These are phyloP conservation scores for Volvox reticuliferus DNA, from an alignment of 139 green algal genomes.

Conservation along the genomic window DNA sequence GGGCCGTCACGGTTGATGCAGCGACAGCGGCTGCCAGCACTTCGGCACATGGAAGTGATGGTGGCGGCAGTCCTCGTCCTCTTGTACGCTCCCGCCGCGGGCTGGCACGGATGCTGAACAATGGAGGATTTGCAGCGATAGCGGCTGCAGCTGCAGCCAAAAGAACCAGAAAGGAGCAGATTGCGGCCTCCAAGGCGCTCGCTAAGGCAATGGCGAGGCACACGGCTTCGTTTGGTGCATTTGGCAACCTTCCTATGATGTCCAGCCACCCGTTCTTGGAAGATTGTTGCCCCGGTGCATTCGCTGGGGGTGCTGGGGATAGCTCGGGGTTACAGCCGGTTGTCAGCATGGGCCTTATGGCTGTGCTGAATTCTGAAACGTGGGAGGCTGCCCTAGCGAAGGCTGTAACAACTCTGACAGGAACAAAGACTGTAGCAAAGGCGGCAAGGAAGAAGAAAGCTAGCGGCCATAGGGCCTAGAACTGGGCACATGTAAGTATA, in stretches of 20 bases:
- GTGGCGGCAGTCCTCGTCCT: background rate
- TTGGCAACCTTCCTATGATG: background rate
- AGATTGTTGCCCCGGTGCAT: background rate
- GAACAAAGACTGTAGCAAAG: no score
- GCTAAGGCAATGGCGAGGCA: background rate
- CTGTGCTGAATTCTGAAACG: background rate
- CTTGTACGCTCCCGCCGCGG: background rate
- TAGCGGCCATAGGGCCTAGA: no score
- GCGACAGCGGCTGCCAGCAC: background rate
- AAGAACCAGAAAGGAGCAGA: background rate
- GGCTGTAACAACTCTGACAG: background rate
- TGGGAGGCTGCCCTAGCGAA: background rate
- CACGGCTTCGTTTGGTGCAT: background rate
- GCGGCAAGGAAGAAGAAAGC: no score
- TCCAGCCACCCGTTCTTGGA: conserved; percentile 21
- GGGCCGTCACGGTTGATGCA: background rate
- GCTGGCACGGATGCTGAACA: background rate
- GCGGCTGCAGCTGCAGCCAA: background rate
- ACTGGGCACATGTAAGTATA: no score
- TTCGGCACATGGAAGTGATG: background rate
- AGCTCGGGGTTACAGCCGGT: background rate
- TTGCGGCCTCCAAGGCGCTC: background rate
- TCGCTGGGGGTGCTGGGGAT: no score
- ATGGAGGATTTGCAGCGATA: background rate
- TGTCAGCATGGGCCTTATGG: background rate